These are phyloP conservation scores for Fusarium sp. DNA, from an alignment of 2,329 filamentous ascomycete species.

Conservation along the genomic window DNA sequence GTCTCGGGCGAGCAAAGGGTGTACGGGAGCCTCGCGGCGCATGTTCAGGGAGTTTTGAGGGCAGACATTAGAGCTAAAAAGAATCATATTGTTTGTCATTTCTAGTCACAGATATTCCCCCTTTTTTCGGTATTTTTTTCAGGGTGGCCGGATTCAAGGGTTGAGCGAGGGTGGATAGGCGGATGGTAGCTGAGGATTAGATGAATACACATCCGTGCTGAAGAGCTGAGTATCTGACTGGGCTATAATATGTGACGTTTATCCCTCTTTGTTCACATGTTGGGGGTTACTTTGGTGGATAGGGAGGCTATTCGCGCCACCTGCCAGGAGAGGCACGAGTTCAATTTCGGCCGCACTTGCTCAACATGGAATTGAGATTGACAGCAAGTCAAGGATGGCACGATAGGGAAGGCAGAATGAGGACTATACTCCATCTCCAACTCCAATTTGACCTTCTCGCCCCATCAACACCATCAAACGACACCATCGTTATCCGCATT, in stretches of 20 bases:
- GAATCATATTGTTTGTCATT: constrained; percentile 44
- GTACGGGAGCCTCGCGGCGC: constrained; percentile 44
- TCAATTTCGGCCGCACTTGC: not conserved
- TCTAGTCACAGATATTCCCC: constrained; percentile 43
- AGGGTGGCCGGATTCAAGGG: constrained; percentile 22
- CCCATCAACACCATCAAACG: not conserved
- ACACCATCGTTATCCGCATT: not conserved
- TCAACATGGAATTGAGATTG: not conserved
- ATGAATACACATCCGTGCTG: constrained; percentile 19
- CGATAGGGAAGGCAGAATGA: not conserved
- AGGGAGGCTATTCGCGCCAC: not conserved
- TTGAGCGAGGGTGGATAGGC: constrained; percentile 8
- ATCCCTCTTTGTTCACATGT: not conserved
- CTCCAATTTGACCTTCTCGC: not conserved
- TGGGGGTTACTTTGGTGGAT: not conserved
- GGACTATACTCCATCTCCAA: not conserved
- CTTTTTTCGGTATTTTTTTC: constrained; percentile 22
- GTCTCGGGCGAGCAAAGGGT: constrained; percentile 12
- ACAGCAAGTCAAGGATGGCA: not conserved
- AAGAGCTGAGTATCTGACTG: not conserved
- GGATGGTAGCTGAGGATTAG: constrained; percentile 18
- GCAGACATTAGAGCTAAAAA: constrained; percentile 47
- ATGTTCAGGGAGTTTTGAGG: constrained; percentile 47
- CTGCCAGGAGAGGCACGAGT: not conserved
- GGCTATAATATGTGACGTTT: not conserved